These are phyloP conservation scores for Chaetomium strumarium DNA, from an alignment of 2,329 filamentous ascomycete species.

Conservation along the genomic window DNA sequence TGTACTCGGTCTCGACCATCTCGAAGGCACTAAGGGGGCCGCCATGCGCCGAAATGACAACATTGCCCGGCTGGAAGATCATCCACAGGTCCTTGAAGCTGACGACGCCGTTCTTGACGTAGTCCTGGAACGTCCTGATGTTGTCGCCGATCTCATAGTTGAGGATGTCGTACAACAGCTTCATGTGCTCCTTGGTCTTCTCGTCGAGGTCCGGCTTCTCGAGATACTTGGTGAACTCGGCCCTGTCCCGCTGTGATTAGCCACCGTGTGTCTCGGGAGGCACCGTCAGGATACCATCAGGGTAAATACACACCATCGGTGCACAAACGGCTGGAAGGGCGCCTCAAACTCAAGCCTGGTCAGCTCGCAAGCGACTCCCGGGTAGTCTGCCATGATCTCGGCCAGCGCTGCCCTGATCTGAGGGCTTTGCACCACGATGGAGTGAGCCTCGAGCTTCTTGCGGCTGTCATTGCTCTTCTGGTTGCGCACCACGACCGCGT, in stretches of 20 bases:
- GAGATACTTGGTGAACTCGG: constrained; percentile 37
- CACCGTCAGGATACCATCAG: too few species aligned
- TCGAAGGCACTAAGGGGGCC: constrained; percentile 36
- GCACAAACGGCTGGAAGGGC: constrained; percentile 59
- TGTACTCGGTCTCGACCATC: constrained; percentile 35
- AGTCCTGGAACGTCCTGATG: constrained; percentile 46
- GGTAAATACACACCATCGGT: constrained; percentile 44
- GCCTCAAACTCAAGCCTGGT: constrained; percentile 55
- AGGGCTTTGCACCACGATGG: constrained; percentile 59
- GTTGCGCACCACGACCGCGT: constrained; percentile 55
- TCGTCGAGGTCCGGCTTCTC: constrained; percentile 38
- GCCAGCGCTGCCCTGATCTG: constrained; percentile 51
- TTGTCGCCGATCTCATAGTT: constrained; percentile 45
- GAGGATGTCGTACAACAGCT: constrained; percentile 42
- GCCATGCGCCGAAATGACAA: constrained; percentile 35
- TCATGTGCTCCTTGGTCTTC: constrained; percentile 41
- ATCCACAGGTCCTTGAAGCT: constrained; percentile 49
- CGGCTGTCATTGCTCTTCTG: constrained; percentile 51
- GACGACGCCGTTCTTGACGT: constrained; percentile 47
- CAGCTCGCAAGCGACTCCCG: constrained; percentile 53
- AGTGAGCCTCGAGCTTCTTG: constrained; percentile 55
- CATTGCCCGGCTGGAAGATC: constrained; percentile 44
- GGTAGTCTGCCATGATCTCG: constrained; percentile 51
- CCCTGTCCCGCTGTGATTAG: constrained; percentile 28
- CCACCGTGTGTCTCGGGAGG: neutral